Evolutionary conservation across 2,329 filamentous ascomycete species (phyloP).

Genomic region (Phialophora tarda): DNA sequence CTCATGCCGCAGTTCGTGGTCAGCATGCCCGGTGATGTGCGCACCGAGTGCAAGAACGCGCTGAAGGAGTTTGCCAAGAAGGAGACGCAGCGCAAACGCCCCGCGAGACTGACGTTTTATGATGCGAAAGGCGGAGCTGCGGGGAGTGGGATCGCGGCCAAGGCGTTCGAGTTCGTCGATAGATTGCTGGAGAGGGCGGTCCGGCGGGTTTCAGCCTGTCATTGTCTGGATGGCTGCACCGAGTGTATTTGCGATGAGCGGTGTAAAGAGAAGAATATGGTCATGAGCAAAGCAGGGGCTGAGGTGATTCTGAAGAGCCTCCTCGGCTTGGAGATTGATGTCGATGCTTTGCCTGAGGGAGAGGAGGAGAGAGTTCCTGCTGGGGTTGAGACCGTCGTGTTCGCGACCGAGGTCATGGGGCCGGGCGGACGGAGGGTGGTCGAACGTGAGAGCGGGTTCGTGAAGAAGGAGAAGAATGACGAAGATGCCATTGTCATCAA

Average conservation of each 20-base stretch:
- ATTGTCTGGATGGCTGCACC: slow-evolving; percentile 79
- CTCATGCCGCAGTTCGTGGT: slow-evolving; percentile 91
- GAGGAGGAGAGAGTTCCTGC: slow-evolving; percentile 69
- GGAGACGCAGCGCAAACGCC: slow-evolving; percentile 69
- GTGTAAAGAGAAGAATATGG: slow-evolving; percentile 84
- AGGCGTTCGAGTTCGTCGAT: slow-evolving; percentile 92
- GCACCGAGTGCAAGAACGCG: slow-evolving; percentile 90
- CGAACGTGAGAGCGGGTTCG: slow-evolving; percentile 36
- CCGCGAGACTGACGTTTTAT: slow-evolving; percentile 89
- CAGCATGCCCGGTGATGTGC: slow-evolving; percentile 85
- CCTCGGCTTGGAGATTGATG: slow-evolving; percentile 76
- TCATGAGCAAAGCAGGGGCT: slow-evolving; percentile 91
- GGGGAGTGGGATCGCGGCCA: slow-evolving; percentile 85
- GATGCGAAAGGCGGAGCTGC: slow-evolving; percentile 87
- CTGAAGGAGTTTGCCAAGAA: slow-evolving; percentile 82
- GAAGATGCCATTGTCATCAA: slow-evolving; percentile 41
- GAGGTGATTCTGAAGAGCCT: slow-evolving; percentile 79
- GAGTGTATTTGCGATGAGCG: slow-evolving; percentile 87
- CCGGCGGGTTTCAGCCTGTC: slow-evolving; percentile 74
- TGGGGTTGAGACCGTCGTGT: slow-evolving; percentile 81
- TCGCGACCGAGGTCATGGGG: slow-evolving; percentile 68
- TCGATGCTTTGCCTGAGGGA: slow-evolving; percentile 85
- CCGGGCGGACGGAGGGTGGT: slow-evolving; percentile 41
- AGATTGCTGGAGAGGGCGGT: slow-evolving; percentile 76
- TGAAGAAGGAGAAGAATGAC: slow-evolving; percentile 38